A percentile compares a stretch with the other conserved stretches of the same genome.
phyloP scores from a whole-genome alignment of 2,329 filamentous ascomycete genomes.

The Pezicula neosporulosa region DNA sequence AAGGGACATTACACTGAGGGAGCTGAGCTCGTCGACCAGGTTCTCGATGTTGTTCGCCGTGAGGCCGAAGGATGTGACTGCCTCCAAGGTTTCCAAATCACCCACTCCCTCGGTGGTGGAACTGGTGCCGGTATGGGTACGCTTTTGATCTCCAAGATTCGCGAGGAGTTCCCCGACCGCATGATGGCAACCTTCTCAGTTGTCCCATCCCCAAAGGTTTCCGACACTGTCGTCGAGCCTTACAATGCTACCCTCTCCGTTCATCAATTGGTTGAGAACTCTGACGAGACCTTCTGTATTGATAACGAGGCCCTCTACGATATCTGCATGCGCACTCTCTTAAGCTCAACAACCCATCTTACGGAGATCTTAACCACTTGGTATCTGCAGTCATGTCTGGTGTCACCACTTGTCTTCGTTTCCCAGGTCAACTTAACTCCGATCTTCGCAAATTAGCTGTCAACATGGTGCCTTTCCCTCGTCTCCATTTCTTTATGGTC shows the following conservation, averaged over 20 bases:
- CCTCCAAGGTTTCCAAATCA: conserved; percentile 99
- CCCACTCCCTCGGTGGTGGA: conserved; percentile 99
- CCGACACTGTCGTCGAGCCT: conserved; percentile 98
- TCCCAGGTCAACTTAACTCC: conserved; percentile 99
- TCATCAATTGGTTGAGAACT: conserved; percentile 99
- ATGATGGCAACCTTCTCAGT: conserved; percentile 99
- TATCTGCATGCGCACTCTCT: conserved; percentile 99
- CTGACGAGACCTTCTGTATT: conserved; percentile 99
- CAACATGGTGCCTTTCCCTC: conserved; percentile 99
- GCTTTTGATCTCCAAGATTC: conserved; percentile 99
- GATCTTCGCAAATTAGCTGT: conserved; percentile 98
- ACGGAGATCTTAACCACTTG: conserved; percentile 98
- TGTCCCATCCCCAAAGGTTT: conserved; percentile 98
- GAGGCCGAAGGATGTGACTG: conserved; percentile 99
- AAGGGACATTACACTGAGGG: conserved; percentile 99
- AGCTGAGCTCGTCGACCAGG: conserved; percentile 97
- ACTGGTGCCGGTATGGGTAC: conserved; percentile 99
- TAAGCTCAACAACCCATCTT: conserved; percentile 97
- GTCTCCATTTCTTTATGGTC: conserved; percentile 99
- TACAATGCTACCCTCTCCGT: conserved; percentile 99
- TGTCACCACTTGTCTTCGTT: conserved; percentile 96
- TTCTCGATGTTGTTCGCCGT: conserved; percentile 96
- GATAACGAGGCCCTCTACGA: conserved; percentile 99
- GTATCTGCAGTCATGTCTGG: conserved; percentile 99
- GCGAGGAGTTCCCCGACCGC: conserved; percentile 99